Percentiles rank a stretch among this genome's conserved stretches.
phyloP scores from a whole-genome alignment of 345 rosid species.

The Moricandia arvensis region DNA sequence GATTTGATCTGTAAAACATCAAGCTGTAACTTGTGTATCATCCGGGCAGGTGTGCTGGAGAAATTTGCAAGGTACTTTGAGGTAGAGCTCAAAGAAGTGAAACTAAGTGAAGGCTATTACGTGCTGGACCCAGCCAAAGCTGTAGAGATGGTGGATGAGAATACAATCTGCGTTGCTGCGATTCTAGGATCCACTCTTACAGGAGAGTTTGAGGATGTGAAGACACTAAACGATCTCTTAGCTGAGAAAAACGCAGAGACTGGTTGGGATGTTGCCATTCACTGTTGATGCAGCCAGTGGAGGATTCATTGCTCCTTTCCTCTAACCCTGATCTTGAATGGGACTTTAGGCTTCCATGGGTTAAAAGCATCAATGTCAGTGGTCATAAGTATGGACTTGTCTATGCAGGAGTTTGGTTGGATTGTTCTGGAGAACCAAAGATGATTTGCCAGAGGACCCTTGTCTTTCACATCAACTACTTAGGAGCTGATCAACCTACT shows the following conservation, averaged over 20 bases:
- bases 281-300: background rate
- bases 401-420: background rate
- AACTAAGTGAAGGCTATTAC: background rate
- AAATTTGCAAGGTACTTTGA: background rate
- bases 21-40: background rate
- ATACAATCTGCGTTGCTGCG: background rate
- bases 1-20: too few relatives aligned
- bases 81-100: background rate
- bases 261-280: background rate
- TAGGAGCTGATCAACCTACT: background rate
- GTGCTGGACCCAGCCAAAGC: background rate
- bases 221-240: background rate
- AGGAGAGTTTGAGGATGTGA: background rate
- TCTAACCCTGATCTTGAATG: background rate
- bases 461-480: background rate
- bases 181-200: background rate
- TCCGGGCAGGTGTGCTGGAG: background rate
- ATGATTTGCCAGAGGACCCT: background rate
- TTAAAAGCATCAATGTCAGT: background rate
- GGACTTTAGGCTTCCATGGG: background rate
- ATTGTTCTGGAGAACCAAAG: background rate
- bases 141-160: background rate
- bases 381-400: background rate
- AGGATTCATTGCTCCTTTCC: background rate
- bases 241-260: background rate